Evolutionary conservation across 495 filamentous ascomycete species (phyloP), one percentile per base, ranked within the genome.

Genomic region (Neurospora intermedia): DNA sequence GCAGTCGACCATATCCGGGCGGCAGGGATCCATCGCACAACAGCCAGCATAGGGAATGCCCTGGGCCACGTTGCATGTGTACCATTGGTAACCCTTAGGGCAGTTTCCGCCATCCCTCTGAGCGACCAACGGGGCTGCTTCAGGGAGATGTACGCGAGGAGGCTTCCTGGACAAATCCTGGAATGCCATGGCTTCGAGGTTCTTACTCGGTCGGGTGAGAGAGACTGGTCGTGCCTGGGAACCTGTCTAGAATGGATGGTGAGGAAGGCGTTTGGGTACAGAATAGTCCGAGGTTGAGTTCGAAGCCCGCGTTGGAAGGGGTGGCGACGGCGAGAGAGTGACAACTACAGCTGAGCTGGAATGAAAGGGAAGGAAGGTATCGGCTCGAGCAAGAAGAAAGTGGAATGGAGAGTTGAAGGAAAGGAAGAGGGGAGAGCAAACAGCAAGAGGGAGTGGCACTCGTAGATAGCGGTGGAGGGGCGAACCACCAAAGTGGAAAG

Each of bases 11-110:
- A 74, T 39, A 15, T 70, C 27, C 40, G 71, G 69, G 1, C 62
- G 39, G 70, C 79, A 79, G n/a, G 79, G 73, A 69, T 80, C 71
- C 15, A 79, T 69, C 27, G 18, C 20, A 71, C 78, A 78, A 48
- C 79, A 79, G 3, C 76, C 76, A 4, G 45, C 16, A 45, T 77
- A 79, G 43, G 2, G 48, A 18, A 54, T 62, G 5, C 16, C 45
- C 31, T 42, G 35, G 48, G 1, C 15, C 6, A 38, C 73, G 70
- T 35, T 72, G 23, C 77, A 79, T 2, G 41, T 70, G 45, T 73
- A 77, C 73, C 77, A 79, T 43, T 38, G 40, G 46, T 76, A 78
- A 9, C 70, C 71, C 54, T 41, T 73, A 2, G 27, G 41, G 70
- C 70, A 71, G 70, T 71, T 11, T 23, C 41, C 43, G 70, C 70